These are phyloP conservation scores for Aureobasidium namibiae DNA, from an alignment of 2,329 filamentous ascomycete species.

Conservation along the genomic window DNA sequence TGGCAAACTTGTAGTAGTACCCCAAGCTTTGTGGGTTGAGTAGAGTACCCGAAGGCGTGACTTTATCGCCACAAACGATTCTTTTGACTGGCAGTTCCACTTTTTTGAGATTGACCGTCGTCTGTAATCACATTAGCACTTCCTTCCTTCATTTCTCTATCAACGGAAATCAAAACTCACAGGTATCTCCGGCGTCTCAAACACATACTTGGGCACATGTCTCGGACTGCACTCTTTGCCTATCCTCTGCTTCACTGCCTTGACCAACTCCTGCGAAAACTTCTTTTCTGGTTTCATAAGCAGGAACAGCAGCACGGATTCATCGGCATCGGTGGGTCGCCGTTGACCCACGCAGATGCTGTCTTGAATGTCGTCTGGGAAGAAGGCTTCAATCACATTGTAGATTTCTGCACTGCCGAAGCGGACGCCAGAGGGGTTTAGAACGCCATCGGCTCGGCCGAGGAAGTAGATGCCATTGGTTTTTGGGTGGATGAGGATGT, in stretches of 20 bases:
- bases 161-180: conserved; percentile 41
- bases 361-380: conserved; percentile 56
- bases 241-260: conserved; percentile 57
- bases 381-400: conserved; percentile 59
- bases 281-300: conserved; percentile 50
- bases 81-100: conserved; percentile 79
- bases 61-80: conserved; percentile 65
- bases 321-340: conserved; percentile 50
- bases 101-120: conserved; percentile 77
- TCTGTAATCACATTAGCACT: conserved; percentile 36
- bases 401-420: conserved; percentile 80
- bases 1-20: conserved; percentile 72
- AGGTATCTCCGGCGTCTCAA: conserved; percentile 73
- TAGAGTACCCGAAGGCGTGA: conserved; percentile 69
- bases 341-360: conserved; percentile 75
- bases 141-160: not conserved
- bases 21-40: conserved; percentile 68
- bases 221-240: conserved; percentile 58
- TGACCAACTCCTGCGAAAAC: conserved; percentile 49
- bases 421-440: conserved; percentile 70
- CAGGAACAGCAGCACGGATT: conserved; percentile 52
- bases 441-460: conserved; percentile 65
- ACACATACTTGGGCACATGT: conserved; percentile 71
- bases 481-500: conserved; percentile 59
- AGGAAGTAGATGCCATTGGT: conserved; percentile 60